These are phyloP conservation scores for Nothophytophthora sp. DNA, from an alignment of 352 stramenopile species.

Conservation along the genomic window DNA sequence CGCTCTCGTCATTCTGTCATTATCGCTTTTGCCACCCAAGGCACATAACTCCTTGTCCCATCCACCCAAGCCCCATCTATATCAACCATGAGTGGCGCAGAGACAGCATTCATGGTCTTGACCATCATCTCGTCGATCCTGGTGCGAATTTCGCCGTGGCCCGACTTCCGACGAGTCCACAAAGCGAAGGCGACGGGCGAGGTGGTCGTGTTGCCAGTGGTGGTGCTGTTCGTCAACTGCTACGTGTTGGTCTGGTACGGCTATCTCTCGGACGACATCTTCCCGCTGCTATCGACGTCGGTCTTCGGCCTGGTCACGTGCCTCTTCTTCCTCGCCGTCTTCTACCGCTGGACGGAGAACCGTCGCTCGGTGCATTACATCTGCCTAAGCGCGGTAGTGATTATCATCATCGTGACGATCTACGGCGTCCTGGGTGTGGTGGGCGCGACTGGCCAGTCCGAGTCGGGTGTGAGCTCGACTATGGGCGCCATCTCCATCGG, in stretches of 20 bases:
- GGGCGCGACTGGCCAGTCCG: slow-evolving; percentile 9
- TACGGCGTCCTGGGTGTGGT: slow-evolving; percentile 24
- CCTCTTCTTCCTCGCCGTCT: slow-evolving; percentile 10
- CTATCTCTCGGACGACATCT: slow-evolving; percentile 7
- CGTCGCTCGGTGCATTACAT: slow-evolving; percentile 10
- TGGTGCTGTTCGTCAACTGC: slow-evolving; percentile 7
- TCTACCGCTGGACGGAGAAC: slow-evolving; percentile 13
- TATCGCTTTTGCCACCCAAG: slow-evolving; percentile 5
- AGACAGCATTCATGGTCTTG: slow-evolving; percentile 22
- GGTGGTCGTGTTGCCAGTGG: slow-evolving; percentile 6
- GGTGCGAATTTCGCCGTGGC: slow-evolving; percentile 25
- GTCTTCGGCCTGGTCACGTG: slow-evolving; percentile 6
- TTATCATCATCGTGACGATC: slow-evolving; percentile 1
- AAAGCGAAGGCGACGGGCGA: slow-evolving; percentile 11
- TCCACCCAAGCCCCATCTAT: neutral
- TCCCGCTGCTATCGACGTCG: slow-evolving; percentile 17
- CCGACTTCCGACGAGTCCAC: slow-evolving; percentile 20
- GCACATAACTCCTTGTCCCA: neutral
- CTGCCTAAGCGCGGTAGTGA: neutral
- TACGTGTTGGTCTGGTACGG: slow-evolving; percentile 12
- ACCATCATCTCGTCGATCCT: slow-evolving; percentile 29
- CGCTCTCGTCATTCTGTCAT: too few relatives aligned
- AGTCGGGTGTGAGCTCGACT: slow-evolving; percentile 14
- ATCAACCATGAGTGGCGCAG: slow-evolving; percentile 4
- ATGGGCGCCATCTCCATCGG: slow-evolving; percentile 39